phyloP scores from a whole-genome alignment of 2,329 filamentous ascomycete species.

The Emericellopsis atlantica region DNA sequence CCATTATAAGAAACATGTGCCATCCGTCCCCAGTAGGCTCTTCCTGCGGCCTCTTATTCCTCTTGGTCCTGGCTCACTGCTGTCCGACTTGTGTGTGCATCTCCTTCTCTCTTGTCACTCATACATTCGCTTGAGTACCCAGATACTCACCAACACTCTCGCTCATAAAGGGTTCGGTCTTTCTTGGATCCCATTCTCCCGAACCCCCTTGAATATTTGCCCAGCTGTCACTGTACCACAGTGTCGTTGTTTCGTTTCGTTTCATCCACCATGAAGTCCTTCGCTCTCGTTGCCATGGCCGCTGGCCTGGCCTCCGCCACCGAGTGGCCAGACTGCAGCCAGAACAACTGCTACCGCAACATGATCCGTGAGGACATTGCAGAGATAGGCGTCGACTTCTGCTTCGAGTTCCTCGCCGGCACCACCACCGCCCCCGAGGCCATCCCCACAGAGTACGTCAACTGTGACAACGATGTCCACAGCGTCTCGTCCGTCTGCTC shows the following conservation, averaged over 20 bases:
- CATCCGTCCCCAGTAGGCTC: too few relatives aligned
- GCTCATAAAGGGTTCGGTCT: too few relatives aligned
- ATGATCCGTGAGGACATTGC: slow-evolving; percentile 18
- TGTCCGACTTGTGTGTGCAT: too few relatives aligned
- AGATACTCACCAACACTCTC: too few relatives aligned
- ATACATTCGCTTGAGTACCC: too few relatives aligned
- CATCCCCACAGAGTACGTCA: slow-evolving; percentile 17
- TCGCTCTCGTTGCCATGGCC: slow-evolving; percentile 2
- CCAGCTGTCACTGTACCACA: too few relatives aligned
- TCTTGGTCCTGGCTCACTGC: too few relatives aligned
- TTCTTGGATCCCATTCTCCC: too few relatives aligned
- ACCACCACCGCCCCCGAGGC: slow-evolving; percentile 12
- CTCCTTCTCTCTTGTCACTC: too few relatives aligned
- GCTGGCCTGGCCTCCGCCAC: slow-evolving; percentile 3
- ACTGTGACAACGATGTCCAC: slow-evolving; percentile 13
- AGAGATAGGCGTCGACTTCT: slow-evolving; percentile 14
- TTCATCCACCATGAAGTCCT: slow-evolving; percentile 4
- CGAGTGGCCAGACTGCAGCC: slow-evolving; percentile 1
- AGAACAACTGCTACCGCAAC: slow-evolving; percentile 18
- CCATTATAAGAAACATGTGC: too few relatives aligned
- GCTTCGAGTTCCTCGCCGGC: slow-evolving; percentile 16
- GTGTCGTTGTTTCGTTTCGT: background rate
- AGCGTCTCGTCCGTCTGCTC: slow-evolving; percentile 21
- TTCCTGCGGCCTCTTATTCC: too few relatives aligned
- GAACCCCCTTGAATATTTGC: too few relatives aligned